Percentiles rank a stretch among this genome's conserved stretches.
These are phyloP conservation scores for Citrus medica DNA, from an alignment of 345 rosid species.

Conservation along the genomic window DNA sequence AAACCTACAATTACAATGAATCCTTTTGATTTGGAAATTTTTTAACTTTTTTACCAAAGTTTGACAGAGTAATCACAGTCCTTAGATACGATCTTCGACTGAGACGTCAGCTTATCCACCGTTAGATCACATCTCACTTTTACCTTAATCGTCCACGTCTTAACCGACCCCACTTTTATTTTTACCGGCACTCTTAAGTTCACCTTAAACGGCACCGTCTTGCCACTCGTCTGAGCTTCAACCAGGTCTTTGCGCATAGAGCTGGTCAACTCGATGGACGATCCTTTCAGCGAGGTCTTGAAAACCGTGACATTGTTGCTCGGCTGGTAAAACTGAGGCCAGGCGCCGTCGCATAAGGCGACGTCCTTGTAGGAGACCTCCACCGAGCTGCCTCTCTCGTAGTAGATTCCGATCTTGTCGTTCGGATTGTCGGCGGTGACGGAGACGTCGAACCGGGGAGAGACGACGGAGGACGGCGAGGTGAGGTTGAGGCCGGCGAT, in stretches of 20 bases:
- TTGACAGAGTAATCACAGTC: slow-evolving; percentile 60
- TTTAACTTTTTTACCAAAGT: slow-evolving; percentile 28
- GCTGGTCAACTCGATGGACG: slow-evolving; percentile 40
- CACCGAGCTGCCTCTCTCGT: slow-evolving; percentile 46
- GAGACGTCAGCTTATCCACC: slow-evolving; percentile 64
- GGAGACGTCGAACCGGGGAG: slow-evolving; percentile 56
- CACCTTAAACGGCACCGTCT: slow-evolving; percentile 54
- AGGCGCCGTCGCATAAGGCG: slow-evolving; percentile 38
- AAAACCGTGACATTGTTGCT: slow-evolving; percentile 57
- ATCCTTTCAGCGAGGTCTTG: slow-evolving; percentile 39
- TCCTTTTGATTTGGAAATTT: too few species aligned
- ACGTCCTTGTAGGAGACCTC: slow-evolving; percentile 36
- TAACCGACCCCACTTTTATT: slow-evolving; percentile 64
- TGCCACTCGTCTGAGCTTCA: slow-evolving; percentile 15
- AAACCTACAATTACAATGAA: background rate
- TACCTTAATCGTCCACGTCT: slow-evolving; percentile 69
- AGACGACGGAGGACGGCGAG: slow-evolving; percentile 39
- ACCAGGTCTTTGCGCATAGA: slow-evolving; percentile 24
- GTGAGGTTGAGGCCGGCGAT: slow-evolving; percentile 56
- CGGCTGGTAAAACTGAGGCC: slow-evolving; percentile 62
- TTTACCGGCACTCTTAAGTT: slow-evolving; percentile 57
- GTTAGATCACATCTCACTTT: slow-evolving; percentile 66
- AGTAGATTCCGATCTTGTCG: slow-evolving; percentile 61
- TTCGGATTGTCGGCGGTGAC: slow-evolving; percentile 61
- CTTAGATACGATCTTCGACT: slow-evolving; percentile 44